phyloP scores from a whole-genome alignment of 257 asterid species.

The Jaltomata sinuosa region DNA sequence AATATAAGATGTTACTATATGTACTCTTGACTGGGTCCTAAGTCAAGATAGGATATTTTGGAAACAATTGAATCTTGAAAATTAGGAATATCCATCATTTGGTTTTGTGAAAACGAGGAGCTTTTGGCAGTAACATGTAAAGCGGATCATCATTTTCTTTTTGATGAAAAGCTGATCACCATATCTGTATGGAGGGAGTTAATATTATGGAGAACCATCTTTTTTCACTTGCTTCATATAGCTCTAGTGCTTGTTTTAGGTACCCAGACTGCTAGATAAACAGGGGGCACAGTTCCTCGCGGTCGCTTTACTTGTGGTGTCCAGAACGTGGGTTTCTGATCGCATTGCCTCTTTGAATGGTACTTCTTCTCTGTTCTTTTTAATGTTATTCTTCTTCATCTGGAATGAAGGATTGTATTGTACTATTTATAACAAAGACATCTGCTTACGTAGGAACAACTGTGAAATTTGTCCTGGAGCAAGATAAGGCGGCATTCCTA shows the following conservation, averaged over 20 bases:
- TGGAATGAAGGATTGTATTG: background rate
- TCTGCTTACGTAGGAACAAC: slow-evolving; percentile 71
- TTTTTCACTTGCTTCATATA: slow-evolving; percentile 5
- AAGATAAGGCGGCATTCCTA: slow-evolving; percentile 79
- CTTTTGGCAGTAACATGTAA: background rate
- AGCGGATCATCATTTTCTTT: background rate
- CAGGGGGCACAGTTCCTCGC: slow-evolving; percentile 97
- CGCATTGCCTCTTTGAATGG: slow-evolving; percentile 98
- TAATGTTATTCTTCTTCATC: slow-evolving; percentile 11
- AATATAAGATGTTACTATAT: background rate
- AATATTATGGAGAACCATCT: background rate
- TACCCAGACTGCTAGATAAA: slow-evolving; percentile 86
- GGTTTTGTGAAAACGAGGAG: background rate
- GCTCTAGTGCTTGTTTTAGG: slow-evolving; percentile 36
- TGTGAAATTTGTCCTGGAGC: slow-evolving; percentile 88
- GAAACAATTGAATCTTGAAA: background rate
- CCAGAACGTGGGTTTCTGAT: slow-evolving; percentile 96
- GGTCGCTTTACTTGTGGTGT: slow-evolving; percentile 79
- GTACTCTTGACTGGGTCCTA: background rate
- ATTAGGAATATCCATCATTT: background rate
- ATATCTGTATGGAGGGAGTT: background rate
- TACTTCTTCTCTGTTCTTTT: slow-evolving; percentile 11
- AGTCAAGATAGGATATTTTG: background rate
- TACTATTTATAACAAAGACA: slow-evolving; percentile 4
- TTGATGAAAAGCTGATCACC: background rate